Conservation (phyloP, 108 stramenopile species). For the Fistulifera pelliculosa region DNA sequence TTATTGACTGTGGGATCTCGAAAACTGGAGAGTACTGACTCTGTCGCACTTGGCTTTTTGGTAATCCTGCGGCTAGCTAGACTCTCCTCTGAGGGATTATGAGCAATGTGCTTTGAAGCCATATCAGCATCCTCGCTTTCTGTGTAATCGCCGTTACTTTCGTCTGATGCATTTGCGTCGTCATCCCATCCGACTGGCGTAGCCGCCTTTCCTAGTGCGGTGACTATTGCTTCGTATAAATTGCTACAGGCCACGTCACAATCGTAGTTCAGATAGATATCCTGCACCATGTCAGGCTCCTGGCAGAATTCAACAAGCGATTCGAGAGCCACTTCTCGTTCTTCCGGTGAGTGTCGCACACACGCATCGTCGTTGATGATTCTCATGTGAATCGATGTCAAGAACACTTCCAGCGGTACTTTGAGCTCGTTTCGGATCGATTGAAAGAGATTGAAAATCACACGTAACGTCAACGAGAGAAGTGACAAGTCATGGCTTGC, state of each 20-base stretch:
- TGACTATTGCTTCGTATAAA: slow-evolving; percentile 79
- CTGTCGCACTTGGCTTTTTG: slow-evolving; percentile 7
- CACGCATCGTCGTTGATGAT: slow-evolving; percentile 43
- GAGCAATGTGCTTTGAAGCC: neutral
- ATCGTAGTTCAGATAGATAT: slow-evolving; percentile 96
- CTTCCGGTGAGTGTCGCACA: slow-evolving; percentile 43
- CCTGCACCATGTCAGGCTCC: slow-evolving; percentile 88
- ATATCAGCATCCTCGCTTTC: neutral
- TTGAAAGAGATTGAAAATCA: slow-evolving; percentile 96
- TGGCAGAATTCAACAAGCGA: slow-evolving; percentile 87
- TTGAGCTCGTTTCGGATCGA: slow-evolving; percentile 91
- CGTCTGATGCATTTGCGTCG: neutral
- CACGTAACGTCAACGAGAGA: slow-evolving; percentile 80
- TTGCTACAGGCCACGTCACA: slow-evolving; percentile 95
- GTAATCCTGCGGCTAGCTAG: neutral
- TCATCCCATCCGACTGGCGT: slow-evolving; percentile 3
- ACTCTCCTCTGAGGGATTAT: neutral
- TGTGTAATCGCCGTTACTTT: neutral
- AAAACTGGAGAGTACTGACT: too few relatives aligned
- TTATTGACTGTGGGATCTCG: neutral
- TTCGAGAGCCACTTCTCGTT: slow-evolving; percentile 91
- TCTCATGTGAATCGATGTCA: slow-evolving; percentile 82
- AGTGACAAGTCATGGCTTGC: slow-evolving; percentile 79
- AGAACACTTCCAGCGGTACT: slow-evolving; percentile 95
- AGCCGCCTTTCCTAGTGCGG: slow-evolving; percentile 56